Percentiles rank a stretch among this genome's conserved stretches.
Conservation (phyloP, 371 early-diverging fungal genomes). For the Mycotypha africana region DNA sequence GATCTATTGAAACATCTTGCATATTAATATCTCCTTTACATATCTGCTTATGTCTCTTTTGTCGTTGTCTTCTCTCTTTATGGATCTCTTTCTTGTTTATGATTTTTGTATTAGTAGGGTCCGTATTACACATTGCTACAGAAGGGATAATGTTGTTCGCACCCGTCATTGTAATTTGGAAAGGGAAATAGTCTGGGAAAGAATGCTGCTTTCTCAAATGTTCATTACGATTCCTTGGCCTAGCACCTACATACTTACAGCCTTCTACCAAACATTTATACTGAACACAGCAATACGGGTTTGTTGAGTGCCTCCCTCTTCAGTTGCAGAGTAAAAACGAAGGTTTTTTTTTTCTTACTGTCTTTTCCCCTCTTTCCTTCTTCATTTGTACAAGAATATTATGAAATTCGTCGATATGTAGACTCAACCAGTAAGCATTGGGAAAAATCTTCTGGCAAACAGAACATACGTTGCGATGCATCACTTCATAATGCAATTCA, state of each 20-base stretch:
- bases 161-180: slow-evolving; percentile 55
- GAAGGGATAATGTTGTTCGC: too few species aligned
- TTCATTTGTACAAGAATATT: slow-evolving; percentile 41
- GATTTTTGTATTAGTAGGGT: slow-evolving; percentile 11
- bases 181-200: slow-evolving; percentile 62
- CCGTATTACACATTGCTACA: too few species aligned
- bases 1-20: too few species aligned
- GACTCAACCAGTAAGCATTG: slow-evolving; percentile 38
- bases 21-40: too few species aligned
- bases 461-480: slow-evolving; percentile 48
- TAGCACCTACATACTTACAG: slow-evolving; percentile 46
- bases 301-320: too few species aligned
- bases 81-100: neutral
- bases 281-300: slow-evolving; percentile 27
- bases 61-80: neutral
- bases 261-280: slow-evolving; percentile 68
- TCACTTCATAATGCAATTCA: slow-evolving; percentile 53
- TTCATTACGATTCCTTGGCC: slow-evolving; percentile 46
- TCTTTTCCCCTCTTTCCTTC: slow-evolving; percentile 54
- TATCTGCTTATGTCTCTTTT: neutral
- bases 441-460: slow-evolving; percentile 51
- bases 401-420: slow-evolving; percentile 57
- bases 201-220: slow-evolving; percentile 67
- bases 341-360: too few species aligned
- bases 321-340: too few species aligned